Evolutionary conservation across 768 basidiomycete genomes (phyloP).

Genomic region (Chalciporus piperatus): DNA sequence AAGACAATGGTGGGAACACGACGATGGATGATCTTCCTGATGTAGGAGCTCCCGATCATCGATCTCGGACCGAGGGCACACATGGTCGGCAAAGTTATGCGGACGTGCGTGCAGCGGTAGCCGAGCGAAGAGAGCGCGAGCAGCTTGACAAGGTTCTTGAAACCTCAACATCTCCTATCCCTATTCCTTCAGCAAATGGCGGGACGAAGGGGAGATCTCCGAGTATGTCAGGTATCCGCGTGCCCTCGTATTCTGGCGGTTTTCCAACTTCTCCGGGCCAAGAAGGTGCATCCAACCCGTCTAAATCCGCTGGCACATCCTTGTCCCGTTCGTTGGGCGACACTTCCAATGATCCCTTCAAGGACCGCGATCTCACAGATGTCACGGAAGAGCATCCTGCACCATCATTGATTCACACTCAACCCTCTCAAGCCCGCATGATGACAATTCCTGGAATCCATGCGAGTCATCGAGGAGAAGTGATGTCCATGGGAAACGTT

Average conservation of each 20-base stretch:
- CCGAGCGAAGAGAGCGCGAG: constrained; percentile 56
- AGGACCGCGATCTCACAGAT: constrained; percentile 33
- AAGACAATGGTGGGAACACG: constrained; percentile 38
- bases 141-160: constrained; percentile 19
- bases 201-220: constrained; percentile 25
- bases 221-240: constrained; percentile 25
- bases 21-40: constrained; percentile 43
- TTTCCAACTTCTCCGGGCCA: constrained; percentile 25
- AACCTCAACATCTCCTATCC: constrained; percentile 31
- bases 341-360: constrained; percentile 23
- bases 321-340: constrained; percentile 37
- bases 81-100: constrained; percentile 62
- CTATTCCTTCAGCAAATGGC: constrained; percentile 27
- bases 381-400: constrained; percentile 26
- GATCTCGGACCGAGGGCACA: constrained; percentile 33
- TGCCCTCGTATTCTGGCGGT: constrained; percentile 24
- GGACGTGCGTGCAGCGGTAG: constrained; percentile 74
- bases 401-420: constrained; percentile 61
- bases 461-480: constrained; percentile 77
- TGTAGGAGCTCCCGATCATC: constrained; percentile 37
- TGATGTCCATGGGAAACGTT: constrained; percentile 81
- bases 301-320: constrained; percentile 29
- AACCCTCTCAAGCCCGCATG: constrained; percentile 68
- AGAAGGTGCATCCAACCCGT: constrained; percentile 21
- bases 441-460: constrained; percentile 91